A percentile compares a stretch with the other conserved stretches of the same genome.
Conservation (phyloP, 1,284 basidiomycete genomes). For the Leccinum subspadiceum region DNA sequence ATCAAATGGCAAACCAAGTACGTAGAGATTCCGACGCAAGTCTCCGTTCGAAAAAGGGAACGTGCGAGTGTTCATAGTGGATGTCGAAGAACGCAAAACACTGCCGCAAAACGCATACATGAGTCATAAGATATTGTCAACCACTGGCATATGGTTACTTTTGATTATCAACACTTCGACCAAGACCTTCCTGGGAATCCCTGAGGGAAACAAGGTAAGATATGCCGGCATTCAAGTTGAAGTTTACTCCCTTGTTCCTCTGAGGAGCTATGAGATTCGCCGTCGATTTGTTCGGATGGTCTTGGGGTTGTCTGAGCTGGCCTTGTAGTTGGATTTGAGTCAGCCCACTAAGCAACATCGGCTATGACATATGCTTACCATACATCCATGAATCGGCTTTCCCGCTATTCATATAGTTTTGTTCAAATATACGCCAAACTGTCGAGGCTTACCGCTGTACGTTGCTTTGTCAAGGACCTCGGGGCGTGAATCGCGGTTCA, state of each 20-base stretch:
- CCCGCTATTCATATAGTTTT: neutral
- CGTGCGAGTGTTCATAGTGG: slow-evolving; percentile 13
- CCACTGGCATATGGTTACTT: slow-evolving; percentile 6
- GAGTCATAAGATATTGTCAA: slow-evolving; percentile 1
- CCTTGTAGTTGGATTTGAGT: slow-evolving; percentile 14
- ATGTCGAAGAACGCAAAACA: slow-evolving; percentile 23
- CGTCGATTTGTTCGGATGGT: slow-evolving; percentile 5
- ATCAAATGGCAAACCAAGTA: slow-evolving; percentile 74
- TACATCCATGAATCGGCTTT: slow-evolving; percentile 10
- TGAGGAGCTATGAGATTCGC: neutral
- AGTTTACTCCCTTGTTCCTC: slow-evolving; percentile 13
- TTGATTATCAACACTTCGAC: slow-evolving; percentile 2
- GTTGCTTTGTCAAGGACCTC: slow-evolving; percentile 9
- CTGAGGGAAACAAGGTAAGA: slow-evolving; percentile 20
- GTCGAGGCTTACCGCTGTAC: slow-evolving; percentile 16
- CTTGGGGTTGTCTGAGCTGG: slow-evolving; percentile 13
- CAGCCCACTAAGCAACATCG: neutral
- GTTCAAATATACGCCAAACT: neutral
- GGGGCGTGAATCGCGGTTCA: slow-evolving; percentile 30
- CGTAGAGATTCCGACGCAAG: slow-evolving; percentile 71
- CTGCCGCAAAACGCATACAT: slow-evolving; percentile 37
- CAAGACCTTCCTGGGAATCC: slow-evolving; percentile 4
- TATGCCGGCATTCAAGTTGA: neutral
- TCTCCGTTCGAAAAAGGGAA: slow-evolving; percentile 42
- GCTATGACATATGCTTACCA: slow-evolving; percentile 15